These are phyloP conservation scores for Corrigiola litoralis DNA, from an alignment of 179 eudicot genomes.

Conservation along the genomic window DNA sequence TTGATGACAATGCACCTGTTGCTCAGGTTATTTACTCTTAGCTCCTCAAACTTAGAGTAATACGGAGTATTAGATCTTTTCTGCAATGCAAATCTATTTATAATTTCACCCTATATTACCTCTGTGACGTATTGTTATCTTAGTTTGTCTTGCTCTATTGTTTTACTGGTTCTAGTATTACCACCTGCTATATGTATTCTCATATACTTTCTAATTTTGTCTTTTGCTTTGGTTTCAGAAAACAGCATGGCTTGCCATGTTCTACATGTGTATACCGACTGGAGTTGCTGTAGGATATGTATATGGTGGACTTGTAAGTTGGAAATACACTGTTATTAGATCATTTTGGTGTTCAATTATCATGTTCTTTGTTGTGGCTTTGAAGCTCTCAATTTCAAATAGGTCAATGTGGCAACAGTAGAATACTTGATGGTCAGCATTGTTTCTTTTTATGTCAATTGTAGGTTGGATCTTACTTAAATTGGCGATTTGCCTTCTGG, in stretches of 20 bases:
- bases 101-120: neutral
- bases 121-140: neutral
- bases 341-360: neutral
- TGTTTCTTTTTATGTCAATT: neutral
- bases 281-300: constrained; percentile 80
- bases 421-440: constrained; percentile 6
- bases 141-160: constrained; percentile 1
- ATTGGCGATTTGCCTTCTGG: constrained; percentile 81
- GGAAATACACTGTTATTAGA: neutral
- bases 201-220: neutral
- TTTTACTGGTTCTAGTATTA: no score
- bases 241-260: constrained; percentile 82
- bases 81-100: neutral
- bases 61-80: no score
- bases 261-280: constrained; percentile 87
- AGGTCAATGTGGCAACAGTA: no score
- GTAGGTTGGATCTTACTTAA: constrained; percentile 52
- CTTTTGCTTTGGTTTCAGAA: constrained; percentile 37
- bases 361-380: constrained; percentile 2
- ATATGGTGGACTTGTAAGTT: constrained; percentile 75
- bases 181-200: neutral
- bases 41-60: no score
- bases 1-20: constrained; percentile 89
- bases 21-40: constrained; percentile 65
- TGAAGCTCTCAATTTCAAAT: neutral